phyloP scores from a whole-genome alignment of 2,329 filamentous ascomycete species.

The Stachybotrys echinatus region DNA sequence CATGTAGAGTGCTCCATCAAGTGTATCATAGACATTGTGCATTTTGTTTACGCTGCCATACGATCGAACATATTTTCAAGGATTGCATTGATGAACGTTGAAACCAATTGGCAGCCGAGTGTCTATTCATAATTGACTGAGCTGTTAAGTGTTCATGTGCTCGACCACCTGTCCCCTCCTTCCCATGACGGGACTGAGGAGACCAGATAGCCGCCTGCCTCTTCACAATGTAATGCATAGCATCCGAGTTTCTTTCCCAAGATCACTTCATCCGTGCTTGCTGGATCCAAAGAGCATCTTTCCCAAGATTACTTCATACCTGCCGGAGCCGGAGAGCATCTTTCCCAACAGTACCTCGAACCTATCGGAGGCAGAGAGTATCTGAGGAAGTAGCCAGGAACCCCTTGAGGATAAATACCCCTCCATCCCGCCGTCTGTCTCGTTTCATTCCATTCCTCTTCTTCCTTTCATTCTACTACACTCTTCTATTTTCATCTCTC shows the following conservation, averaged over 20 bases:
- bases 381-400: neutral
- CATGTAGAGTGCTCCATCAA: neutral
- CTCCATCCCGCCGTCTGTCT: too few species aligned
- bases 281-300: neutral
- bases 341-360: neutral
- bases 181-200: neutral
- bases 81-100: neutral
- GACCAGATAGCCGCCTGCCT: neutral
- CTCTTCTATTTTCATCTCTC: too few species aligned
- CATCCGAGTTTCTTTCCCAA: neutral
- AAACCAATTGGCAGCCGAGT: neutral
- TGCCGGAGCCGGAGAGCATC: neutral
- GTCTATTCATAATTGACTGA: neutral
- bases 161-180: neutral
- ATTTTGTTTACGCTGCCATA: neutral
- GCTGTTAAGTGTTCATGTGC: neutral
- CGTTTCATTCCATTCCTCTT: too few species aligned
- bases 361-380: neutral
- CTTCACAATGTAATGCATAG: neutral
- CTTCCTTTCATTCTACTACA: too few species aligned
- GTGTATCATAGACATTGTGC: neutral
- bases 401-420: too few species aligned
- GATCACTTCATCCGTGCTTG: neutral
- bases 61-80: neutral
- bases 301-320: neutral